phyloP scores from a whole-genome alignment of 805 yeast species.

The Wickerhamiella lipophila region DNA sequence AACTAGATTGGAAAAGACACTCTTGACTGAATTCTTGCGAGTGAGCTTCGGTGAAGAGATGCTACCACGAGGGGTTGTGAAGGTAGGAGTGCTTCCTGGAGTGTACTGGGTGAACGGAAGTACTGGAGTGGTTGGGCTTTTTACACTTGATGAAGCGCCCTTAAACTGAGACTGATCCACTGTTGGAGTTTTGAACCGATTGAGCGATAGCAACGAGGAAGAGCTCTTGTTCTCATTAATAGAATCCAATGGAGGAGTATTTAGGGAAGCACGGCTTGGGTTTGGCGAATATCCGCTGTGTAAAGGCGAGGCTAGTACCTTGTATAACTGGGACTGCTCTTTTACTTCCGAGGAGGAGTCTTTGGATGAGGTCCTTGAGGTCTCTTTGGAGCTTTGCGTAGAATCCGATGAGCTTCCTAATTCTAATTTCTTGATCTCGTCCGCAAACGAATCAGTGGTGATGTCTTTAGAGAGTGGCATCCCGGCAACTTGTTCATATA shows the following conservation, averaged over 20 bases:
- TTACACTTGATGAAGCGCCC: background rate
- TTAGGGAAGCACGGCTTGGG: background rate
- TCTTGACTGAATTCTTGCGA: constrained; percentile 1
- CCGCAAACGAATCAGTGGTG: background rate
- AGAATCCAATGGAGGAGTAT: background rate
- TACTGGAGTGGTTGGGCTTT: constrained; percentile 7
- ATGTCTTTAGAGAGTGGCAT: constrained; percentile 1
- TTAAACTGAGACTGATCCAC: constrained; percentile 2
- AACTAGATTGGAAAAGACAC: constrained; percentile 10
- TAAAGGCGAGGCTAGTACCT: background rate
- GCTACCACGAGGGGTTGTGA: constrained; percentile 2
- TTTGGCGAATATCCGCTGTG: background rate
- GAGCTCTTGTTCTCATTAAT: constrained; percentile 1
- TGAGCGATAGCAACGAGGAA: background rate
- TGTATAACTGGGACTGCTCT: background rate
- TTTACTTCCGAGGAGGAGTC: background rate
- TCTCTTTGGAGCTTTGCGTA: constrained; percentile 2
- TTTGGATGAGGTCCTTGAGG: constrained; percentile 1
- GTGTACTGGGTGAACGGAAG: background rate
- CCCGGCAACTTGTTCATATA: constrained; percentile 6
- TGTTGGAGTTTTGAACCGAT: background rate
- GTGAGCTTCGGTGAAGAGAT: constrained; percentile 1
- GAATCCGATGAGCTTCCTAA: background rate
- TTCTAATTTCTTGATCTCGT: constrained; percentile 5
- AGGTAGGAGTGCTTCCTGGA: background rate